Conservation (phyloP, 2,329 filamentous ascomycete species). For the Fonsecaea nubica region DNA sequence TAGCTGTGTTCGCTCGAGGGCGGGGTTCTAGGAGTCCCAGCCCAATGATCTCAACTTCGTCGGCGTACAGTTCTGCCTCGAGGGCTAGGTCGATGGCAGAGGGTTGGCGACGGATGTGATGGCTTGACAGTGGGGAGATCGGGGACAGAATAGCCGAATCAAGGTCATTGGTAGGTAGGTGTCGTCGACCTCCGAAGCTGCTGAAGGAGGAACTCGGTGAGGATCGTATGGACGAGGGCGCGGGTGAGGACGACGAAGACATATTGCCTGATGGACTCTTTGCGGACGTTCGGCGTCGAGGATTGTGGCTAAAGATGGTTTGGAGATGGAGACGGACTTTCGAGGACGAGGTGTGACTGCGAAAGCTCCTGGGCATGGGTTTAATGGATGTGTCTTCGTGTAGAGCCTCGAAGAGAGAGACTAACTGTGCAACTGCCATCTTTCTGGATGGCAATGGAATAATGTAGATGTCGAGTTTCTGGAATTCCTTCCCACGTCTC, state of each 20-base stretch:
- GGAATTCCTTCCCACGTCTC: background rate
- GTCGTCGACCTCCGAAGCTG: conserved; percentile 43
- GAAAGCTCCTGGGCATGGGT: conserved; percentile 31
- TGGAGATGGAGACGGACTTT: conserved; percentile 33
- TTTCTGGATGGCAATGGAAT: background rate
- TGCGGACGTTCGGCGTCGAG: conserved; percentile 21
- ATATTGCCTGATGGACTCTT: conserved; percentile 23
- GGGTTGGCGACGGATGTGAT: conserved; percentile 49
- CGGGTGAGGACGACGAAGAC: conserved; percentile 25
- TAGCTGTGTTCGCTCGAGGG: conserved; percentile 42
- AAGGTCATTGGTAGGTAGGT: conserved; percentile 41
- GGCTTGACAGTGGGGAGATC: conserved; percentile 18
- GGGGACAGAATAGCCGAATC: conserved; percentile 35
- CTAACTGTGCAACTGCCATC: conserved; percentile 38
- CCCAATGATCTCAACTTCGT: conserved; percentile 49
- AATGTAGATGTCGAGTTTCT: conserved; percentile 5
- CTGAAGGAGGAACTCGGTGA: conserved; percentile 42
- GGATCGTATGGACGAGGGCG: conserved; percentile 36
- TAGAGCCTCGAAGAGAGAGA: conserved; percentile 34
- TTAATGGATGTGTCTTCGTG: conserved; percentile 31
- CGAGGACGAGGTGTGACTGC: conserved; percentile 30
- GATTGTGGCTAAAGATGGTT: conserved; percentile 35
- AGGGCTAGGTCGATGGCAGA: conserved; percentile 54
- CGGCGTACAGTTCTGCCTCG: conserved; percentile 51
- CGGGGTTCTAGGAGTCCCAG: conserved; percentile 54